Conservation (phyloP, 2,329 filamentous ascomycete species). For the Botrytis galanthina region DNA sequence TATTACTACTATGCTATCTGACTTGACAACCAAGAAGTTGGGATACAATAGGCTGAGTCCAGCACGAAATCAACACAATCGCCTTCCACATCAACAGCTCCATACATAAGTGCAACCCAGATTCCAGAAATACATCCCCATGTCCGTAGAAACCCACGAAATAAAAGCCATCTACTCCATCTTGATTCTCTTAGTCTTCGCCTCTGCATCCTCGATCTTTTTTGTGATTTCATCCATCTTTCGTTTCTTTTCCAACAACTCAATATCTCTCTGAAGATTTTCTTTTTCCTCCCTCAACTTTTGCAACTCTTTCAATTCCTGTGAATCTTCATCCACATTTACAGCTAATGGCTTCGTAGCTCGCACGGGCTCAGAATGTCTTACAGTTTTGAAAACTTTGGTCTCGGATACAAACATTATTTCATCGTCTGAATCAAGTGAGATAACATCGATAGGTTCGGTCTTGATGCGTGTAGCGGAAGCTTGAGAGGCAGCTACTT, state of each 20-base stretch:
- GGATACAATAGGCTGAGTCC: fast-evolving
- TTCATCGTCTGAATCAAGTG: background rate
- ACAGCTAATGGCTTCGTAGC: background rate
- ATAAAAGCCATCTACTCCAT: background rate
- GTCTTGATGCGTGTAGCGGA: fast-evolving
- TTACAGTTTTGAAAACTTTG: no score
- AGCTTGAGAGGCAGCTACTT: background rate
- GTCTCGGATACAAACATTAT: background rate
- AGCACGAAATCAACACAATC: background rate
- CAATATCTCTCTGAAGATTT: background rate
- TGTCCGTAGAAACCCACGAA: background rate
- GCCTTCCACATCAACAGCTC: background rate
- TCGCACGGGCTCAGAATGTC: no score
- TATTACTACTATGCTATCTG: background rate
- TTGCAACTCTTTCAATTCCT: background rate
- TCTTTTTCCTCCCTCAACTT: background rate
- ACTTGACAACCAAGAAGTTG: background rate
- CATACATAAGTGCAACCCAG: background rate
- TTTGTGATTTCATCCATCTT: background rate
- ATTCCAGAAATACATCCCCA: no score
- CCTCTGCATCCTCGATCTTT: background rate
- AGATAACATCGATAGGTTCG: background rate
- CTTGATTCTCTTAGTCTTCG: background rate
- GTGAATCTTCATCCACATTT: background rate
- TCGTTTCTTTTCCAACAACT: background rate